Conservation (phyloP, 768 basidiomycete genomes). For the Amyloporia xantha region DNA sequence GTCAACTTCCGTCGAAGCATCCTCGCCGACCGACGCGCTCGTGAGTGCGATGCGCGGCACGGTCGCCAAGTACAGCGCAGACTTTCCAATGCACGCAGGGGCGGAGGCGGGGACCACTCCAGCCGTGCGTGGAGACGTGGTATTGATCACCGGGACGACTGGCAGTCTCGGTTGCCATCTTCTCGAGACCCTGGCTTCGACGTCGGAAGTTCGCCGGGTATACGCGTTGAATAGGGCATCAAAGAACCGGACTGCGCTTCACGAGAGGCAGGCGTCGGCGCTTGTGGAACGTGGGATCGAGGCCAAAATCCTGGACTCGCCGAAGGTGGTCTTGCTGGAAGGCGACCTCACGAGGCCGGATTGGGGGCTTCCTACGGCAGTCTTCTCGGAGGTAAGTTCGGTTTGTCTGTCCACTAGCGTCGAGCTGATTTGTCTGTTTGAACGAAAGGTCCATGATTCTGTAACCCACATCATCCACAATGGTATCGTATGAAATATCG, state of each 20-base stretch:
- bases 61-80: constrained; percentile 33
- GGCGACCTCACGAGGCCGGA: constrained; percentile 5
- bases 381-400: constrained; percentile 27
- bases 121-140: constrained; percentile 13
- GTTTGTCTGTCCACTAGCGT: neutral
- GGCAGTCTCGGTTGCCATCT: constrained; percentile 25
- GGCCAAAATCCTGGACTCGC: neutral
- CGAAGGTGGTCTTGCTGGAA: constrained; percentile 10
- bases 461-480: constrained; percentile 2
- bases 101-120: neutral
- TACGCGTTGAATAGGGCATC: constrained; percentile 20
- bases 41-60: constrained; percentile 27
- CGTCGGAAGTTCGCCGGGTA: constrained; percentile 14
- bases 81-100: constrained; percentile 5
- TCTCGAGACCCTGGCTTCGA: constrained; percentile 18
- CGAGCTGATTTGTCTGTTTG: neutral
- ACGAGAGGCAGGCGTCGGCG: constrained; percentile 7
- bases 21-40: too few relatives aligned
- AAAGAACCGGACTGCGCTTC: neutral
- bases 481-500: constrained; percentile 7
- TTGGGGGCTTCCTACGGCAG: constrained; percentile 7
- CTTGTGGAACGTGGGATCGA: constrained; percentile 13
- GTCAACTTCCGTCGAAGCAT: too few relatives aligned
- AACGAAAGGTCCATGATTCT: constrained; percentile 6
- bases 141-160: constrained; percentile 29